Evolutionary conservation across 2,329 filamentous ascomycete genomes (phyloP), one percentile per base, ranked within the genome.

Genomic region (Hypoxylon sp.): DNA sequence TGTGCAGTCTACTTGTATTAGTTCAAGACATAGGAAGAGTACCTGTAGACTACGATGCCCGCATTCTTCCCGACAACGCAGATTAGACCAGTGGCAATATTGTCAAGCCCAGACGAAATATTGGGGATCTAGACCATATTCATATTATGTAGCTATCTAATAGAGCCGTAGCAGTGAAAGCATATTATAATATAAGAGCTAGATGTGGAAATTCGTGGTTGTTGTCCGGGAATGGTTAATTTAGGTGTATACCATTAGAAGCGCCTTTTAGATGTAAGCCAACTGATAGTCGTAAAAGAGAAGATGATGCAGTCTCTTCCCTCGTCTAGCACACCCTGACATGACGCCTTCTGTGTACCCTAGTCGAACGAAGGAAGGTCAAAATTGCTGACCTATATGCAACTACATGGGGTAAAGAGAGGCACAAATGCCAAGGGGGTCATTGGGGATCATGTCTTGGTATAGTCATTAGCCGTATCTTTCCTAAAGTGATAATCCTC

Each of bases 381-480:
- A 8, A 44, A 5, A 11, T 22, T 44, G 39, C 39, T 44, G 9
- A 44, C n/a, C 17, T 22, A 22, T 11, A 44, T 44, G 39, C 39
- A 44, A 44, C 17, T 9, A 22, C 39, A 44, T 44, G 39, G 39
- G 39, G 35, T 19, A 54, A 37, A 26, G 9, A 54, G 24, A 54
- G 35, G 17, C 17, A 33, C 46, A 29, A 54, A 39, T 26, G 55
- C 42, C 62, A 60, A 48, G 53, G 22, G 39, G 9, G 26, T 35
- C 37, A 26, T 46, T 46, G n/a, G 47, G n/a, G 29, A 52, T 65
- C 5, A 8, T 39, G 37, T 48, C 51, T 51, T 68, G 37, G 65
- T 60, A 60, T 63, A 53, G 24, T 33, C 24, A 39, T 59, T 35
- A 29, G n/a, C 22, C 33, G 37, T 59, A 17, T n/a, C 37, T 47